Percentiles rank a stretch among this genome's conserved stretches.
These are phyloP conservation scores for Fusarium denticulatum DNA, from an alignment of 2,329 filamentous ascomycete species.

Conservation along the genomic window DNA sequence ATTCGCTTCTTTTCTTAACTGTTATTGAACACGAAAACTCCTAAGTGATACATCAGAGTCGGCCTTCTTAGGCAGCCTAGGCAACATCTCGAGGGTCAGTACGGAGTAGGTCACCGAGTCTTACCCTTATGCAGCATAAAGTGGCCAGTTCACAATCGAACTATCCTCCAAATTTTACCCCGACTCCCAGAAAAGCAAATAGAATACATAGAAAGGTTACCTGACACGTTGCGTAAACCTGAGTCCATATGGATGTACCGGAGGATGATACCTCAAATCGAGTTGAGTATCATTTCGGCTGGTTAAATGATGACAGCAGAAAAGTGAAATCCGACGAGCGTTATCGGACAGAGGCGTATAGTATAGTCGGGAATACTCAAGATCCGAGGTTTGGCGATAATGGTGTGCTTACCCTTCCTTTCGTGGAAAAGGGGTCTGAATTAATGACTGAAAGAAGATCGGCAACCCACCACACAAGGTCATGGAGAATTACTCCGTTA, in stretches of 20 bases:
- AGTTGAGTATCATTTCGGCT: background rate
- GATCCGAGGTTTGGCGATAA: conserved; percentile 15
- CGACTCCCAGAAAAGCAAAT: conserved; percentile 39
- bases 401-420: conserved; percentile 38
- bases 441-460: conserved; percentile 34
- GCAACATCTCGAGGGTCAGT: conserved; percentile 43
- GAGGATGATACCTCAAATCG: background rate
- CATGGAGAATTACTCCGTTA: conserved; percentile 42
- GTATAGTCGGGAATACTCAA: background rate
- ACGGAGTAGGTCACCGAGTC: conserved; percentile 48
- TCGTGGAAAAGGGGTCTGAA: conserved; percentile 33
- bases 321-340: background rate
- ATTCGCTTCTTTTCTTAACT: conserved; percentile 26
- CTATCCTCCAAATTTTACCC: conserved; percentile 16
- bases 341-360: background rate
- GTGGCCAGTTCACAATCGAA: conserved; percentile 27
- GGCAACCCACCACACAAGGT: conserved; percentile 40
- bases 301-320: conserved; percentile 13
- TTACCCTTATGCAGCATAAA: conserved; percentile 58
- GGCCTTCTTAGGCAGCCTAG: conserved; percentile 29
- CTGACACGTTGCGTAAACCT: conserved; percentile 34
- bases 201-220: conserved; percentile 45
- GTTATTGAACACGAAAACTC: conserved; percentile 33
- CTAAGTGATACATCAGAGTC: conserved; percentile 41
- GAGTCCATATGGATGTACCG: conserved; percentile 9